Base-by-base conservation (phyloP, 805 yeast genomes). In the Teunomyces funiuensis region DNA sequence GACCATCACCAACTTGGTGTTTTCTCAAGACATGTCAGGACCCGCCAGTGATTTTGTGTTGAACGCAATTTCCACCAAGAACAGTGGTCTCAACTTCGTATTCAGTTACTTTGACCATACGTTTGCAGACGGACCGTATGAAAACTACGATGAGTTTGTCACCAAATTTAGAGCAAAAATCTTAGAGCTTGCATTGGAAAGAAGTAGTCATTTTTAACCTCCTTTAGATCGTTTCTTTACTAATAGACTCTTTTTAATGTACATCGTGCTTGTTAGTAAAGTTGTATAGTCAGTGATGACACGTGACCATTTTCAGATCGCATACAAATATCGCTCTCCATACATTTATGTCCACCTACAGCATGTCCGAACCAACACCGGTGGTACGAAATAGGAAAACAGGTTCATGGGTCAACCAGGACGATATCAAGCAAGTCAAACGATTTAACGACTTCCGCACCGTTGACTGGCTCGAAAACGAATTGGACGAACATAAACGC, bases 381-480 rank as follows among this genome's bases (percentile, higher is more conserved):
- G 10, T 33, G 23, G 29, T 36, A 17, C 30, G 39, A 18, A 36
- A 27, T 23, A 27, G 58, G 31, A 45, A 42, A 10, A 64, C 69
- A 0, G 74, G 75, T 1, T 50, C 55, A 23, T 70, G 74, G 74
- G 49, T 61, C 31, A 53, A 63, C 40, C 75, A 70, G 41, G 63
- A 61, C 10, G 40, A 46, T 5, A 54, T 71, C 14, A 53, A 57
- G 16, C 69, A 70, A 34, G 71, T 73, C 13, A 73, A 71, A 41
- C 61, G 78, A 38, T 85, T 83, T 53, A 74, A 78, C 33, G 78
- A 78, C 33, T 85, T 82, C 54, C 63, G 63, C 13, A 85, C 91
- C 3, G 73, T 84, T 3, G 91, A 85, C 51, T 82, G 88, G 86
- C 69, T 82, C 11, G 77, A 78, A 40, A 89, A 83, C 49, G 77